Evolutionary conservation across 352 stramenopile genomes (phyloP).

Genomic region (Phytopythium litorale): DNA sequence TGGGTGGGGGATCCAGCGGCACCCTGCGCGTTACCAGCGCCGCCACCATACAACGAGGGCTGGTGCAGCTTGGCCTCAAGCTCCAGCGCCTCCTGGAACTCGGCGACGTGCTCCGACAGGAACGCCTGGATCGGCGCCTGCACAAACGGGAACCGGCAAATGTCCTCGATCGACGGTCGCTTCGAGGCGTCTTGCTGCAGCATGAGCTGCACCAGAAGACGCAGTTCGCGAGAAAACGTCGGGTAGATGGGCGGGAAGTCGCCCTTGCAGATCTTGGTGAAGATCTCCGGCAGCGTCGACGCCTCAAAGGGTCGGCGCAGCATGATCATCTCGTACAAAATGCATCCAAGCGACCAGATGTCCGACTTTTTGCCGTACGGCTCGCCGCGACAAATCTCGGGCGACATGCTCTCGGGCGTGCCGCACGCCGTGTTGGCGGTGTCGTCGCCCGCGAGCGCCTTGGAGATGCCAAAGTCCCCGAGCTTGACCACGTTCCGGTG

Average conservation of each 20-base stretch:
- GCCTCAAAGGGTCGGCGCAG: conserved; percentile 82
- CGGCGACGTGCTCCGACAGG: conserved; percentile 76
- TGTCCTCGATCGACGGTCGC: conserved; percentile 86
- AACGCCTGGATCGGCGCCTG: conserved; percentile 83
- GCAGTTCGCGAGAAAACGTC: conserved; percentile 78
- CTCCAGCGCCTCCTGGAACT: conserved; percentile 85
- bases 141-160: conserved; percentile 86
- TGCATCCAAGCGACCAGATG: conserved; percentile 88
- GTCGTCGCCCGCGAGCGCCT: conserved; percentile 74
- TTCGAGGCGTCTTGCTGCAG: conserved; percentile 84
- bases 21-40: conserved; percentile 22
- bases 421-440: conserved; percentile 80
- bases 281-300: conserved; percentile 77
- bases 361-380: conserved; percentile 89
- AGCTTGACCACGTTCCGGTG: conserved; percentile 87
- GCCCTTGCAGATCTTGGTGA: conserved; percentile 87
- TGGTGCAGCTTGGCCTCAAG: conserved; percentile 87
- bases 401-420: conserved; percentile 87
- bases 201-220: conserved; percentile 85
- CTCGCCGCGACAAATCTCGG: conserved; percentile 84
- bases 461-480: conserved; percentile 88
- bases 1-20: conserved; percentile 37
- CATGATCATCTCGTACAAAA: conserved; percentile 91
- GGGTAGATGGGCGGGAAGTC: conserved; percentile 77
- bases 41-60: conserved; percentile 58